A percentile compares a stretch with the other conserved stretches of the same genome.
Conservation (phyloP, 176 grass and related monocot species). For the Luzula sylvatica region DNA sequence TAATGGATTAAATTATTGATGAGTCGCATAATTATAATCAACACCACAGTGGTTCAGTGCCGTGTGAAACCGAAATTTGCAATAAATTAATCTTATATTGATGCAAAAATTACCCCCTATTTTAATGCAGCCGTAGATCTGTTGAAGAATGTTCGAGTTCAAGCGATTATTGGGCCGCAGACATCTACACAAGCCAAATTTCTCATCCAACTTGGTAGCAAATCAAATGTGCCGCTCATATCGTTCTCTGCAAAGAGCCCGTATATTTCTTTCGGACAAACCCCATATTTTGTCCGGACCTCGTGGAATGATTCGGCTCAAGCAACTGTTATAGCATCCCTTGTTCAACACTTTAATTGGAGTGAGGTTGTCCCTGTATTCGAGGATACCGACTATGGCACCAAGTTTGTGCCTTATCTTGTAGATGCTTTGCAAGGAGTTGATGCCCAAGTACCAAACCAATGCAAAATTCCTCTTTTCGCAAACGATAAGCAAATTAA, state of each 20-base stretch:
- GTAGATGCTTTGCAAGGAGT: slow-evolving; percentile 33
- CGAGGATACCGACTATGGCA: slow-evolving; percentile 45
- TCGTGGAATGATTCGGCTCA: slow-evolving; percentile 34
- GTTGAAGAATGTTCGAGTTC: slow-evolving; percentile 26
- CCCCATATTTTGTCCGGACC: slow-evolving; percentile 40
- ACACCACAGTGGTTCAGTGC: too few relatives aligned
- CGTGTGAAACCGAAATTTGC: neutral
- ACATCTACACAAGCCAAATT: slow-evolving; percentile 37
- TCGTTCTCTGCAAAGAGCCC: slow-evolving; percentile 55
- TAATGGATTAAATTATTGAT: neutral
- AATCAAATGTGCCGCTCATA: slow-evolving; percentile 34
- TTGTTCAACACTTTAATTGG: slow-evolving; percentile 43
- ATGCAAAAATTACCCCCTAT: neutral
- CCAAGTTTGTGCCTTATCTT: slow-evolving; percentile 40
- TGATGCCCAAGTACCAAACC: slow-evolving; percentile 28
- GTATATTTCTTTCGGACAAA: neutral
- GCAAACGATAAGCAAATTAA: slow-evolving; percentile 15
- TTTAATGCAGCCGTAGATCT: slow-evolving; percentile 31
- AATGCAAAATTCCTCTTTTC: slow-evolving; percentile 17
- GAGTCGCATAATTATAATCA: neutral
- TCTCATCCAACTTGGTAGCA: slow-evolving; percentile 36
- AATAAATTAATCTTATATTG: neutral
- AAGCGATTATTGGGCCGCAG: slow-evolving; percentile 38
- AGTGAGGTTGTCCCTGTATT: slow-evolving; percentile 34
- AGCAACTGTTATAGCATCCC: slow-evolving; percentile 20